A percentile compares a stretch with the other conserved stretches of the same genome.
These are phyloP conservation scores for Acanthamoeba triangularis DNA, from an alignment of 208 protist species.

Conservation along the genomic window DNA sequence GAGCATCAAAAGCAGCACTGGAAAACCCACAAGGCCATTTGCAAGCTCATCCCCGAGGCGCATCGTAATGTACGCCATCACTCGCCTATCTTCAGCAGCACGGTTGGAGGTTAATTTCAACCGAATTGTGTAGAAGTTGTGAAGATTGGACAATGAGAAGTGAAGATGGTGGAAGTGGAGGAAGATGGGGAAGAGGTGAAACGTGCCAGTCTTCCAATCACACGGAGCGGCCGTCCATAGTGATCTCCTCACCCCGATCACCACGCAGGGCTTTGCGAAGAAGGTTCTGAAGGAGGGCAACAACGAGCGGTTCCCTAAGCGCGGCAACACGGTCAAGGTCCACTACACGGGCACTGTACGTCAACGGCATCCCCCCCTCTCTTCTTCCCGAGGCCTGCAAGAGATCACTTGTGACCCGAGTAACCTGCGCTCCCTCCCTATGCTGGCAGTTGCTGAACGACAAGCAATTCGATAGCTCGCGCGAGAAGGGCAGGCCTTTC, in stretches of 20 bases:
- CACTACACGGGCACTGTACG: constrained; percentile 70
- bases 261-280: constrained; percentile 68
- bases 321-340: constrained; percentile 51
- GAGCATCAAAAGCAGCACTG: constrained; percentile 72
- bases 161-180: not conserved
- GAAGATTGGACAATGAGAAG: too few relatives aligned
- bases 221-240: not conserved
- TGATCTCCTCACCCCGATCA: not conserved
- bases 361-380: not conserved
- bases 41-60: constrained; percentile 61
- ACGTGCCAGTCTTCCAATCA: not conserved
- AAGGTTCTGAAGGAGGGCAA: constrained; percentile 50
- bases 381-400: not conserved
- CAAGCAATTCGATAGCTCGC: constrained; percentile 66
- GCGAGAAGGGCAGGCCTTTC: constrained; percentile 64
- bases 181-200: too few relatives aligned
- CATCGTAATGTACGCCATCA: not conserved
- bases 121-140: not conserved
- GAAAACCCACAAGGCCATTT: constrained; percentile 64
- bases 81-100: not conserved
- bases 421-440: too few relatives aligned
- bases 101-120: not conserved
- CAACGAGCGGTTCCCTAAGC: constrained; percentile 37
- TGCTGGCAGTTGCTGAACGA: not conserved
- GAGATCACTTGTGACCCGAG: not conserved